Base-by-base conservation (phyloP, 768 basidiomycete species). In the Kwoniella botswanensis region DNA sequence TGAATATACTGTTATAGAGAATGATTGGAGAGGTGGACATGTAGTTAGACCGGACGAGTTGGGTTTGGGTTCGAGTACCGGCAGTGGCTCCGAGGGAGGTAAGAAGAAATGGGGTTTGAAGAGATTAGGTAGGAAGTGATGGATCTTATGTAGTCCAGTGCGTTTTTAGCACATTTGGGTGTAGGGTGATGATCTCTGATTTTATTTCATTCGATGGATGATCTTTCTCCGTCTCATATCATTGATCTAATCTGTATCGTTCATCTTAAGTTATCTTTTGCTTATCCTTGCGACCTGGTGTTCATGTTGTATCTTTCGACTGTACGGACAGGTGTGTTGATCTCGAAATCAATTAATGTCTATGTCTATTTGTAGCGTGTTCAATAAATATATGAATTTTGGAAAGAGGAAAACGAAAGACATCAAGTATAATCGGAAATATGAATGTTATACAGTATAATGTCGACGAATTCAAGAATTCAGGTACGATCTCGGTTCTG, bases 1-100 rank as follows among this genome's bases (percentile, higher is more conserved):
- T 50, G 46, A 71, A 46, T 76, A 72, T 24, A 80, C 75, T 4
- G 74, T 80, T 15, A 73, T 80, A 64, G 79, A 80, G 67, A 80
- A 80, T 68, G 74, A 80, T 60, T 80, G 77, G 77, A 58, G 74
- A 52, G 75, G 79, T 7, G 72, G 70, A 10, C 67, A 71, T 52
- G 65, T 76, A 0, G 75, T 76, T 6, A 66, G 71, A 58, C 52
- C 70, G 3, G 65, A 62, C 13, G 70, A 58, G 35, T 21, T 66
- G 35, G 63, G 56, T 15, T 42, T 55, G 43, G 10, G 11, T 11
- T 63, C 56, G 7, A 54, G 62, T 10, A 43, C 12, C 35, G 41
- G 50, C 35, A 11, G 9, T 7, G 24, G 66, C 22, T 44, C 35
- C 35, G 35, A 35, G 6, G 55, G 24, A 18, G 52, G 57, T 63